Conservation (phyloP, 2,329 filamentous ascomycete genomes). For the Sclerotiophoma versabilis region DNA sequence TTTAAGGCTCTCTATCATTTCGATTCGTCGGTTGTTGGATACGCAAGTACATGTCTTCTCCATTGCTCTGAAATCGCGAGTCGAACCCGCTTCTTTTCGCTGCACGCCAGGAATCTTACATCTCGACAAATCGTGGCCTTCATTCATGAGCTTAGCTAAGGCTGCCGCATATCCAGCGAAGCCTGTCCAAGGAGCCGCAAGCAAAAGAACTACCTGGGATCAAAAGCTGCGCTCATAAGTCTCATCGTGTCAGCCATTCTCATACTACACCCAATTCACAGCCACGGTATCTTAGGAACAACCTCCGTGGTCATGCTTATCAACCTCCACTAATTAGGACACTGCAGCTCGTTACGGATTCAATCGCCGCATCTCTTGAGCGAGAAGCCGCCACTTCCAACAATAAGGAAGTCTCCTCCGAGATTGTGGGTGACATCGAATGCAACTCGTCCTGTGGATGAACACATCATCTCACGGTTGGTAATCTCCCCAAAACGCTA, state of each 20-base stretch:
- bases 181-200: background rate
- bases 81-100: background rate
- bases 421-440: conserved; percentile 5
- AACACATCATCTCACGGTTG: conserved; percentile 32
- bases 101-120: too few relatives aligned
- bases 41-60: too few relatives aligned
- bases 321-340: background rate
- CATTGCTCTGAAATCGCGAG: background rate
- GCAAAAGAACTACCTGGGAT: background rate
- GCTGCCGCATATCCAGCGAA: background rate
- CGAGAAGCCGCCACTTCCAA: conserved; percentile 12
- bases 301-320: background rate
- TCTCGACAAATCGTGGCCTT: background rate
- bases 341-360: conserved; percentile 3
- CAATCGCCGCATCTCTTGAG: conserved; percentile 9
- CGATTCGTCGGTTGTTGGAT: too few relatives aligned
- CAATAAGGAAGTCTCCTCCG: conserved; percentile 2
- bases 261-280: too few relatives aligned
- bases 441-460: conserved; percentile 22
- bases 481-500: conserved; percentile 65
- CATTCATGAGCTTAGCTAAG: background rate
- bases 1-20: too few relatives aligned
- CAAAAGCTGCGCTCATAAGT: background rate
- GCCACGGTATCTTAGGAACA: background rate
- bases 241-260: background rate